Evolutionary conservation across 108 stramenopile genomes (phyloP).

Genomic region (Pseudonitzschia multistriata): DNA sequence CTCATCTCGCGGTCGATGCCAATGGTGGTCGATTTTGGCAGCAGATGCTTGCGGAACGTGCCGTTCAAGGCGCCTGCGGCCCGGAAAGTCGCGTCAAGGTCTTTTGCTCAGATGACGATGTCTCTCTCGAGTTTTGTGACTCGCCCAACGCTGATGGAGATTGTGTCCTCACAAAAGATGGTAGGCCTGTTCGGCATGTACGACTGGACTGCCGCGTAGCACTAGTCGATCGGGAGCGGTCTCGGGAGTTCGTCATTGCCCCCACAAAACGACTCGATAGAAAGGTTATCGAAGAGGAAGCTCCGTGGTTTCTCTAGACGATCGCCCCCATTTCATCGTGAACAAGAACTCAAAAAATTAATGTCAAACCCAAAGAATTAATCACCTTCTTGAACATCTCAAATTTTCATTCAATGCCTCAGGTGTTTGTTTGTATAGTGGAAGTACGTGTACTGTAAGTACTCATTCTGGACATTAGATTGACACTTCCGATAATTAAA

Average conservation of each 20-base stretch:
- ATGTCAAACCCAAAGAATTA: too few species aligned
- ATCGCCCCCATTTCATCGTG: too few species aligned
- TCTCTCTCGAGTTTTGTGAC: conserved; percentile 83
- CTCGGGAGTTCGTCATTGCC: conserved; percentile 47
- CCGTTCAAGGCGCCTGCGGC: conserved; percentile 84
- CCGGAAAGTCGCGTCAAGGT: conserved; percentile 78
- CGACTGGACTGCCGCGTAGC: conserved; percentile 76
- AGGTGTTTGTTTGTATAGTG: too few species aligned
- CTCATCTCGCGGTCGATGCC: conserved; percentile 86
- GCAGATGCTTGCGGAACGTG: conserved; percentile 83
- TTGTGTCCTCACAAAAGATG: conserved; percentile 71
- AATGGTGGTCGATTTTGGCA: conserved; percentile 88
- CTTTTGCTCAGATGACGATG: conserved; percentile 76
- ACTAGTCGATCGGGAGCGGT: conserved; percentile 56
- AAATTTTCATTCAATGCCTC: too few species aligned
- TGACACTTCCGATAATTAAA: too few species aligned
- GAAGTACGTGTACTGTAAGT: too few species aligned
- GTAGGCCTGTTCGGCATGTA: conserved; percentile 80
- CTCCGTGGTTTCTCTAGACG: conserved; percentile 77
- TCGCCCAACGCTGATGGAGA: conserved; percentile 71
- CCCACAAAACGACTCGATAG: conserved; percentile 56
- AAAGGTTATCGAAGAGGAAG: conserved; percentile 62
- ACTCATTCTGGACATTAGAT: too few species aligned
- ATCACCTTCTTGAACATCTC: too few species aligned
- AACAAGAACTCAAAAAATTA: too few species aligned